Evolutionary conservation across 1,139 yeast genomes (phyloP).

Genomic region (Blastobotrys petasosporus): DNA sequence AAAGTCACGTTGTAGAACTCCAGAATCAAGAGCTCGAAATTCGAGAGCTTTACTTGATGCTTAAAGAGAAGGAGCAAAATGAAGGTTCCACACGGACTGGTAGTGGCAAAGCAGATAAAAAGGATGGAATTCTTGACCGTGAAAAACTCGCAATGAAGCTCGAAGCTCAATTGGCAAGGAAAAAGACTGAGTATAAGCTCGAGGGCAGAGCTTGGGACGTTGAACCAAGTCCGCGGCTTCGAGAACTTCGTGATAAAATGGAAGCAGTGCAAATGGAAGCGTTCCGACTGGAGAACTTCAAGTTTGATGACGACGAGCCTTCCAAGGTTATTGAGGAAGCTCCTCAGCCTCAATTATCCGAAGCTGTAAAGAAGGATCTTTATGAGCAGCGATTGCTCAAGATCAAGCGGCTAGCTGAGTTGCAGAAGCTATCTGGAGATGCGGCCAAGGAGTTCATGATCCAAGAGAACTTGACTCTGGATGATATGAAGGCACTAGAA

Average conservation of each 20-base stretch:
- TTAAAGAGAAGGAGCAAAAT: conserved; percentile 37
- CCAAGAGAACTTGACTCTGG: conserved; percentile 1
- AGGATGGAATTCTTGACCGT: conserved; percentile 32
- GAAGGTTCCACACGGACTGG: conserved; percentile 38
- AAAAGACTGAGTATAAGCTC: conserved; percentile 54
- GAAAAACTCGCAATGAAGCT: conserved; percentile 40
- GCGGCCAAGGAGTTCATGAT: conserved; percentile 24
- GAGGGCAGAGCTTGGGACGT: conserved; percentile 49
- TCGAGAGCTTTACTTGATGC: conserved; percentile 72
- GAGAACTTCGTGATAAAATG: conserved; percentile 77
- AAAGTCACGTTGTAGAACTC: conserved; percentile 64
- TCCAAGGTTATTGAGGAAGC: conserved; percentile 14
- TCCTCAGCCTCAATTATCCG: conserved; percentile 11
- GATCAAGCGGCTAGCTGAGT: conserved; percentile 27
- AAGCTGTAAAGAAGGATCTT: conserved; percentile 21
- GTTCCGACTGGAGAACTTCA: conserved; percentile 78
- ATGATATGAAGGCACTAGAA: neutral
- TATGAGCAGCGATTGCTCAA: conserved; percentile 25
- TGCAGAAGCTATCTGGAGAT: conserved; percentile 32
- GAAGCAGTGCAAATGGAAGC: conserved; percentile 82
- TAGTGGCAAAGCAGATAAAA: conserved; percentile 1
- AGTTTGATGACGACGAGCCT: conserved; percentile 46
- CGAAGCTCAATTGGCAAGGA: conserved; percentile 55
- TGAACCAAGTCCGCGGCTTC: conserved; percentile 72
- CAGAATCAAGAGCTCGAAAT: conserved; percentile 85